Conservation (phyloP, 2,329 filamentous ascomycete species). For the Pezicula radicicola region DNA sequence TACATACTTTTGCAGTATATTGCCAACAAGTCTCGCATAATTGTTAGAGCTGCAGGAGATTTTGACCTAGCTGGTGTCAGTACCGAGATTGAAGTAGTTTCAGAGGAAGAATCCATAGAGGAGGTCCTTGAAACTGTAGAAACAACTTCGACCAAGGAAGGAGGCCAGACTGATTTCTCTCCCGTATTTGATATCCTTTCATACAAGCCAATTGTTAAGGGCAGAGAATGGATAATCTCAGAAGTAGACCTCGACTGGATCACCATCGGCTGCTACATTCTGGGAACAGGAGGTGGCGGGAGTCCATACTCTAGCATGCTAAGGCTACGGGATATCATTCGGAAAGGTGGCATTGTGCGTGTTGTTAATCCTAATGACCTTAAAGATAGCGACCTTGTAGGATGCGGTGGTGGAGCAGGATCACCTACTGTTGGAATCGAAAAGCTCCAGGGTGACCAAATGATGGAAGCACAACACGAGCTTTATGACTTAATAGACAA, state of each 20-base stretch:
- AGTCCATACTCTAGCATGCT: conserved; percentile 50
- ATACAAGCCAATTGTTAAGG: conserved; percentile 45
- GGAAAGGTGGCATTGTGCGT: conserved; percentile 45
- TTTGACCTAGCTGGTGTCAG: conserved; percentile 41
- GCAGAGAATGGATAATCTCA: conserved; percentile 51
- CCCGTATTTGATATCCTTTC: conserved; percentile 31
- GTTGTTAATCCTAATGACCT: conserved; percentile 50
- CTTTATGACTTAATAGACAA: conserved; percentile 48
- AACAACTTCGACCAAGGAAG: conserved; percentile 2
- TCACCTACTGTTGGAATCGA: conserved; percentile 60
- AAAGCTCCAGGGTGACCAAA: conserved; percentile 49
- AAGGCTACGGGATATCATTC: conserved; percentile 47
- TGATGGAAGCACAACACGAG: conserved; percentile 46
- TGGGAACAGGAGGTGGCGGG: conserved; percentile 57
- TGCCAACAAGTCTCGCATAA: conserved; percentile 42
- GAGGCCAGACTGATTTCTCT: conserved; percentile 9
- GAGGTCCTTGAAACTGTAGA: conserved; percentile 13
- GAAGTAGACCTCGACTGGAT: conserved; percentile 55
- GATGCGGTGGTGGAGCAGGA: conserved; percentile 54
- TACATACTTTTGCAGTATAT: conserved; percentile 13
- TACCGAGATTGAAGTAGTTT: conserved; percentile 1
- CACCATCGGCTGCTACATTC: conserved; percentile 54
- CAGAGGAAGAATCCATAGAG: conserved; percentile 23
- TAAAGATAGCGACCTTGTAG: conserved; percentile 47
- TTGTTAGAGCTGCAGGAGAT: conserved; percentile 57